Evolutionary conservation across 164 flowering plant species (phyloP).

Genomic region (Litsea cubeba): DNA sequence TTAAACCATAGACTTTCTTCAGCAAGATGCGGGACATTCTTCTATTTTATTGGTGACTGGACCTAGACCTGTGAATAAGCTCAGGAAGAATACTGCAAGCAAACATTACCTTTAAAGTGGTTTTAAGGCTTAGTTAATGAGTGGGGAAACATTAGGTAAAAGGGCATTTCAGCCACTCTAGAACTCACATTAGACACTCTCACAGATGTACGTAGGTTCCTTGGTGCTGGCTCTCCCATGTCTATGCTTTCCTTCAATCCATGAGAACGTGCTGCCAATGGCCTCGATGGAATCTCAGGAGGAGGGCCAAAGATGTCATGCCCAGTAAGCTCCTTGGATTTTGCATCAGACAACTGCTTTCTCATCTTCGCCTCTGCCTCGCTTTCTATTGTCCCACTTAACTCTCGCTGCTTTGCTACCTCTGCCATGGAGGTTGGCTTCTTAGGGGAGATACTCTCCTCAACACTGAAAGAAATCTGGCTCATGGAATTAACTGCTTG

Average conservation of each 20-base stretch:
- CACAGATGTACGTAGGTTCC: slow-evolving; percentile 48
- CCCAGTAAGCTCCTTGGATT: slow-evolving; percentile 88
- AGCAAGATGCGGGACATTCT: no score
- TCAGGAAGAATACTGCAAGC: no score
- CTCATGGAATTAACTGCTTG: slow-evolving; percentile 83
- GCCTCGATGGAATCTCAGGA: slow-evolving; percentile 65
- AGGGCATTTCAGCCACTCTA: no score
- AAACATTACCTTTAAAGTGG: no score
- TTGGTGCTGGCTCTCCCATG: slow-evolving; percentile 55
- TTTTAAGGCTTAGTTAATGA: no score
- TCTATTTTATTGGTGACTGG: no score
- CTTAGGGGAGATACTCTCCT: slow-evolving; percentile 68
- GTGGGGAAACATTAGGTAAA: no score
- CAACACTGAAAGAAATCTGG: slow-evolving; percentile 84
- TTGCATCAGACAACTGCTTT: slow-evolving; percentile 81
- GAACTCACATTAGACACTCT: slow-evolving; percentile 56
- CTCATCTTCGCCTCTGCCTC: slow-evolving; percentile 55
- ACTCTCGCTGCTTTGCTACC: slow-evolving; percentile 94
- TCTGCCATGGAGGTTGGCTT: slow-evolving; percentile 71
- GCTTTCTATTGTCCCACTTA: slow-evolving; percentile 76
- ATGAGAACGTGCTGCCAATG: slow-evolving; percentile 45
- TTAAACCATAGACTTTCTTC: no score
- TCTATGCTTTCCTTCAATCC: slow-evolving; percentile 54
- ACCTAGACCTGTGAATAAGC: no score
- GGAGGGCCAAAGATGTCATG: slow-evolving; percentile 91